Evolutionary conservation across 2,329 filamentous ascomycete species (phyloP), one percentile per base, ranked within the genome.

Genomic region (Sarocladiaceae sp.): DNA sequence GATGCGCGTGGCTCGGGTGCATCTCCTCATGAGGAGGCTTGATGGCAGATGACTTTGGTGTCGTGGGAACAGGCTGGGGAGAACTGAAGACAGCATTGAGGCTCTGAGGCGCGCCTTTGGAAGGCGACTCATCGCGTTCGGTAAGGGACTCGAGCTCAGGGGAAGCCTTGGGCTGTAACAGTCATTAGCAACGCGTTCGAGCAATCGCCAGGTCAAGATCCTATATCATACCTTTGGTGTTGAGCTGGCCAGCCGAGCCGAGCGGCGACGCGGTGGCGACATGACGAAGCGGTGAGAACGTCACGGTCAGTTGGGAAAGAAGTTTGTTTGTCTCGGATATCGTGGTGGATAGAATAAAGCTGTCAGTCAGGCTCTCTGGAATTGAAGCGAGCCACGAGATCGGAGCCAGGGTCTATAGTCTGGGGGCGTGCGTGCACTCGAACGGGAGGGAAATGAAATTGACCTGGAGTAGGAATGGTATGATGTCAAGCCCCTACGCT

Each of bases 1-100:
- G 78, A 53, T 94, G 90, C 53, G 83, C 82, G 64, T 88, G 88
- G 72, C 88, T 88, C 8, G 93, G 93, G 65, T 97, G 92, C 92
- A 97, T 97, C 66, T 96, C 91, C 54, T 85, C 83, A 57, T 79
- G 78, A 46, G 86, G 75, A 22, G 90, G 88, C 71, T 88, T 87
- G 59, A 87, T 73, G 5, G 83, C 78, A 3, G 83, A 83, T 13
- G 78, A 79, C 35, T 82, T 81, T 4, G 90, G 90, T 1, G 88
- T 86, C 25, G 62, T 63, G 3, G 72, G 71, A 47, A 60, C 59
- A 33, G 72, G 64, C 49, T 60, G 58, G 40, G 61, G 63, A 53
- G 70, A 71, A 18, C 71, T 69, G 54, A 64, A 62, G 5, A 20
- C 17, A 50, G 62, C 58, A 60, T 69, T 57, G 46, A 62, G 55